Evolutionary conservation across 148 eudicot species (phyloP).

Genomic region (Vaccinium vitisidaea): DNA sequence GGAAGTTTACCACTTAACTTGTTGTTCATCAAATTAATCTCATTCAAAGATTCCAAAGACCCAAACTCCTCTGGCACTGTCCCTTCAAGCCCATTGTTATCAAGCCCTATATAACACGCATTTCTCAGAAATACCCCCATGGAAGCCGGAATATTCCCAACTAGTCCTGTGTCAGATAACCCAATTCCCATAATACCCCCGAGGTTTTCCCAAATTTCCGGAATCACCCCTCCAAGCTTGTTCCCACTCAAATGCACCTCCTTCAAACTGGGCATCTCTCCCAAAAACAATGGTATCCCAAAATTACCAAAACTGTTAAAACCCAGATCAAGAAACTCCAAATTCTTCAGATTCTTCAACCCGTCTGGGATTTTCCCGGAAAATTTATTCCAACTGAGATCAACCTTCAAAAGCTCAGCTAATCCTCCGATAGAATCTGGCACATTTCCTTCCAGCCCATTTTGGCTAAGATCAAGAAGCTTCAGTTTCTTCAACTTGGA

Average conservation of each 20-base stretch:
- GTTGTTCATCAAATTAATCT: slow-evolving; percentile 70
- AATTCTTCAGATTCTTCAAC: slow-evolving; percentile 36
- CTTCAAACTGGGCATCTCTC: slow-evolving; percentile 49
- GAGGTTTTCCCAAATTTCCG: slow-evolving; percentile 78
- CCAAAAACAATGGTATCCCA: slow-evolving; percentile 63
- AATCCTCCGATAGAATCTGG: slow-evolving; percentile 52
- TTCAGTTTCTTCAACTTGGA: slow-evolving; percentile 41
- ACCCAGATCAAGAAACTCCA: slow-evolving; percentile 73
- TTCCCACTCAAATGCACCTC: slow-evolving; percentile 82
- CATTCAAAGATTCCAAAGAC: slow-evolving; percentile 44
- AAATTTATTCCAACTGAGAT: slow-evolving; percentile 51
- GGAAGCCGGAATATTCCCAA: slow-evolving; percentile 67
- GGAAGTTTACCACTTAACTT: slow-evolving; percentile 60
- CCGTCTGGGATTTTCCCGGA: slow-evolving; percentile 54
- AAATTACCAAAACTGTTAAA: slow-evolving; percentile 48
- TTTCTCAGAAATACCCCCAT: slow-evolving; percentile 71
- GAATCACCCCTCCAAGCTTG: slow-evolving; percentile 71
- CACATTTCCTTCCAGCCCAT: slow-evolving; percentile 44
- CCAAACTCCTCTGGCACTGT: slow-evolving; percentile 65
- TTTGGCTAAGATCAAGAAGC: slow-evolving; percentile 64
- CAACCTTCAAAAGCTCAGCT: slow-evolving; percentile 51
- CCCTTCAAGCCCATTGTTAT: slow-evolving; percentile 68
- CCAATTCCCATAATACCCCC: slow-evolving; percentile 65
- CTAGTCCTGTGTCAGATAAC: slow-evolving; percentile 56
- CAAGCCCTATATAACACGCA: slow-evolving; percentile 49